phyloP scores from a whole-genome alignment of 305 asterid genomes.

The Fraxinus sp. region DNA sequence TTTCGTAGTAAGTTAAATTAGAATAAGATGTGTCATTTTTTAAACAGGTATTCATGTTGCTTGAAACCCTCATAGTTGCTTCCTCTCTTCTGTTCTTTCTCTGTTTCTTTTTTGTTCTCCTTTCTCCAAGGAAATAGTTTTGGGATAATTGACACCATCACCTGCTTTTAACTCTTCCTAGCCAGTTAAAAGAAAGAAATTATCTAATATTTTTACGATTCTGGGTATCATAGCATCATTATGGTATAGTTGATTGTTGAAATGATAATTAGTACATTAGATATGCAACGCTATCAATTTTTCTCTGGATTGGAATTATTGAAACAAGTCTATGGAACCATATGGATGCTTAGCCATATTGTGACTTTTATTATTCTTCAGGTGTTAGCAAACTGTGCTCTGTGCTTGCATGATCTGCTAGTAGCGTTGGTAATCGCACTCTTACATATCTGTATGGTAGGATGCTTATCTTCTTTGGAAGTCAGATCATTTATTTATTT shows the following conservation, averaged over 20 bases:
- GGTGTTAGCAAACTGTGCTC: not conserved
- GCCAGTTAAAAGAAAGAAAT: not conserved
- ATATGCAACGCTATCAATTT: not conserved
- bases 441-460: not conserved
- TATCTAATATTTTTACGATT: not conserved
- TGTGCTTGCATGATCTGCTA: conserved; percentile 11
- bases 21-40: not conserved
- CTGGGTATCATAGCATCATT: not conserved
- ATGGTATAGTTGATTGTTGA: not conserved
- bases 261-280: not conserved
- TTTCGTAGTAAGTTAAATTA: not conserved
- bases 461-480: conserved; percentile 6
- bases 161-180: conserved; percentile 7
- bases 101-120: not conserved
- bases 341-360: not conserved
- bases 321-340: not conserved
- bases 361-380: not conserved
- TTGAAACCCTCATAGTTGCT: conserved; percentile 12
- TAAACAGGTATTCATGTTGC: conserved; percentile 5
- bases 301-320: not conserved
- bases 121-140: conserved; percentile 9
- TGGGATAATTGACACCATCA: not conserved
- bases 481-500: not conserved
- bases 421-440: not conserved
- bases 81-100: not conserved